Evolutionary conservation across 208 protist species (phyloP).

Genomic region (Leishmania tarentolae): DNA sequence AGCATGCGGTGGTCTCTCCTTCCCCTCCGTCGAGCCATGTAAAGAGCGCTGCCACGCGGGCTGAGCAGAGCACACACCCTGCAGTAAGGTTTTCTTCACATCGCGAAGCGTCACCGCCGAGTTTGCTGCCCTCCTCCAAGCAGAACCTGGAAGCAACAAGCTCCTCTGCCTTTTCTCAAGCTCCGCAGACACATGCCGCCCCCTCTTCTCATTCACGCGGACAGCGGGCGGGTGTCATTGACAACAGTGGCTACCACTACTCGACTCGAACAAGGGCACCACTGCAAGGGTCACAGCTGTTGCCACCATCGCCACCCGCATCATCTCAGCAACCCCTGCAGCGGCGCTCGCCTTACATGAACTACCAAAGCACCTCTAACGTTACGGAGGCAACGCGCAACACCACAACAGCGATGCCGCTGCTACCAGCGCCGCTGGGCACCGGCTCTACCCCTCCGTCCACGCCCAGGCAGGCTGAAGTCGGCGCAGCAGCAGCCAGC

Average conservation of each 20-base stretch:
- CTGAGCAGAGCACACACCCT: not conserved
- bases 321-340: not conserved
- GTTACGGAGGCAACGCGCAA: not conserved
- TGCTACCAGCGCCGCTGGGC: conserved; percentile 12
- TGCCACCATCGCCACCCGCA: not conserved
- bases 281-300: too few relatives aligned
- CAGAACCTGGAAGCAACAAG: not conserved
- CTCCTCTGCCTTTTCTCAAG: not conserved
- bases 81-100: not conserved
- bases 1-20: not conserved
- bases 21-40: not conserved
- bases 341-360: conserved; percentile 1
- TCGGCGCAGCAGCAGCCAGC: too few relatives aligned
- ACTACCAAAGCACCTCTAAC: not conserved
- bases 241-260: conserved; percentile 28
- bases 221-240: conserved; percentile 5
- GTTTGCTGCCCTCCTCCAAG: not conserved
- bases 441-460: not conserved
- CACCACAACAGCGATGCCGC: not conserved
- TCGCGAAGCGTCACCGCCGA: not conserved
- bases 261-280: not conserved
- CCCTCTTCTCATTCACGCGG: not conserved
- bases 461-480: not conserved
- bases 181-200: not conserved
- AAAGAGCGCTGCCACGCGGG: not conserved